phyloP scores from a whole-genome alignment of 2,329 filamentous ascomycete genomes.

The Cladophialophora immunda region DNA sequence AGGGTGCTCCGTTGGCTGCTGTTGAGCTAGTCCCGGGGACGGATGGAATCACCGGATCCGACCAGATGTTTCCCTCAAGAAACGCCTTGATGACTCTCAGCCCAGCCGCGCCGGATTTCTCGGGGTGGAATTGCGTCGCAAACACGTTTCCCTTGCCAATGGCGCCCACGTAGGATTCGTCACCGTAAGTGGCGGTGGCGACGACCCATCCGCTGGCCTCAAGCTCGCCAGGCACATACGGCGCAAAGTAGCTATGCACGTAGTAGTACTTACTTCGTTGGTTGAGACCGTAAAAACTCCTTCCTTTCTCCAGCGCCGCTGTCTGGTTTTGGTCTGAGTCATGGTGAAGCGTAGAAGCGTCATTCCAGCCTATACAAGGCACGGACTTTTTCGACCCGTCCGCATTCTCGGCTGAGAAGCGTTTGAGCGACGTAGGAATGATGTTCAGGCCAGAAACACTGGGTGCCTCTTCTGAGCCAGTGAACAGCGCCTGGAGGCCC shows the following conservation, averaged over 20 bases:
- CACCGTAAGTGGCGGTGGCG: slow-evolving; percentile 87
- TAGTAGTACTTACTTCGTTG: slow-evolving; percentile 97
- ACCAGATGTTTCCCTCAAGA: slow-evolving; percentile 72
- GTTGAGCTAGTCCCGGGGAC: slow-evolving; percentile 15
- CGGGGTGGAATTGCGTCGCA: slow-evolving; percentile 95
- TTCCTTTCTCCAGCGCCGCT: slow-evolving; percentile 26
- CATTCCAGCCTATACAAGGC: slow-evolving; percentile 99
- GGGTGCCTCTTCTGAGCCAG: slow-evolving; percentile 81
- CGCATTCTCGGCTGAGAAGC: slow-evolving; percentile 67
- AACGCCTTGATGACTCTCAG: slow-evolving; percentile 86
- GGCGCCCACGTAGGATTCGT: slow-evolving; percentile 90
- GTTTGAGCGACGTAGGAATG: slow-evolving; percentile 74
- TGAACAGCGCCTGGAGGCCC: slow-evolving; percentile 88
- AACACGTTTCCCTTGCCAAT: slow-evolving; percentile 85
- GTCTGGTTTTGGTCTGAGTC: slow-evolving; percentile 15
- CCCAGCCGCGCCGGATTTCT: slow-evolving; percentile 93
- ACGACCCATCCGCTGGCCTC: slow-evolving; percentile 88
- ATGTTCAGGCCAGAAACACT: slow-evolving; percentile 76
- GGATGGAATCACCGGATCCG: slow-evolving; percentile 38
- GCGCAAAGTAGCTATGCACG: slow-evolving; percentile 91
- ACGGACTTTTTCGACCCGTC: slow-evolving; percentile 64
- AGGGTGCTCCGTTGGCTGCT: slow-evolving; percentile 7
- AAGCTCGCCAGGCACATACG: slow-evolving; percentile 75
- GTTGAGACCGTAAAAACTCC: slow-evolving; percentile 78
- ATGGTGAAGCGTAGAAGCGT: slow-evolving; percentile 70